Evolutionary conservation across 306 rosid genomes (phyloP), one percentile per base, ranked within the genome.

Genomic region (Dalbergia cochinchinensis): DNA sequence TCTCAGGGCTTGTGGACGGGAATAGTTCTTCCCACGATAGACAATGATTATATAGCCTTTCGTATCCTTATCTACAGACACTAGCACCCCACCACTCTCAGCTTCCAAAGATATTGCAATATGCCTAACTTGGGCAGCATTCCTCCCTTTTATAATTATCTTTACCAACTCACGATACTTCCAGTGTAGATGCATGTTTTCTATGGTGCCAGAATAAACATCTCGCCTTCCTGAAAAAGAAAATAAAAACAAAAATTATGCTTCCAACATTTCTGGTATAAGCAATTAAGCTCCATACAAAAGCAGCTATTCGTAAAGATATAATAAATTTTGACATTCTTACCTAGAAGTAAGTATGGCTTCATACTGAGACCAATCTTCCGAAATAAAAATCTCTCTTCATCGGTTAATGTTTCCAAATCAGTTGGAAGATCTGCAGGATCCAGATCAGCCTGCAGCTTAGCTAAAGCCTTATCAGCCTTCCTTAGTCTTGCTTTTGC

Each of bases 171-270:
- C 98, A 1, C 97, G 88, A 59, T 88, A 87, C 78, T 94, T 94
- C 97, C 98, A 92, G 65, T 94, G 98, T 50, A 94, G 91, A 86
- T 94, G 98, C 97, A 94, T 91, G 85, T 94, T 94, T 86, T 94
- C 97, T 82, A 94, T 79, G 75, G 94, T 92, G 78, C 98, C 98
- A 79, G 89, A 85, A 84, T 87, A 94, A 81, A 92, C 93, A 54
- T 82, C 97, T 75, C 97, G 90, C 86, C 83, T 88, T 81, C 98
- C 98, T 92, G 90, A 79, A 85, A 89, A 33, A 74, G 57, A 60
- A 65, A 67, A 82, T 65, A 76, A 59, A 64, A 22, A 0, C 0
- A 60, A 63, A 80, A 59, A 44, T 22, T 70, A 31, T 39, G 71
- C 71, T 53, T 67, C 72, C 47, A 68, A 81, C 8, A n/a, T 73